Evolutionary conservation across 306 rosid species (phyloP).

Genomic region (Macrotyloma uniflorum): DNA sequence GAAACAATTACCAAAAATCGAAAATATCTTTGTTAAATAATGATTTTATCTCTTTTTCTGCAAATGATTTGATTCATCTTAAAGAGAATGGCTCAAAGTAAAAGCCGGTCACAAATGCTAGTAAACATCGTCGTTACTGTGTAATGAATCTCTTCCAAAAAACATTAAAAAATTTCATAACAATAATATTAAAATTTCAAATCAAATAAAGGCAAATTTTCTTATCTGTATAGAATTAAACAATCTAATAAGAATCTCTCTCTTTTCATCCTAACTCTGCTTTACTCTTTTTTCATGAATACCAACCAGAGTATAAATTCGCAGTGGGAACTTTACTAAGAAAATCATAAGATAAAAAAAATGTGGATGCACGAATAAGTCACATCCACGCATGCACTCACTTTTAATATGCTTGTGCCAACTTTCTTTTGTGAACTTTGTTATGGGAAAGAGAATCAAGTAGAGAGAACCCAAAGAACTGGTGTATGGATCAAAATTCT

Average conservation of each 20-base stretch:
- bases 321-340: slow-evolving; percentile 29
- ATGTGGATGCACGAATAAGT: slow-evolving; percentile 34
- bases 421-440: slow-evolving; percentile 45
- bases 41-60: too few relatives aligned
- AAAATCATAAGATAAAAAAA: slow-evolving; percentile 37
- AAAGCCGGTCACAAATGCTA: too few relatives aligned
- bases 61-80: too few relatives aligned
- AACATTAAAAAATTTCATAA: too few relatives aligned
- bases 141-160: too few relatives aligned
- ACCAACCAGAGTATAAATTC: slow-evolving; percentile 42
- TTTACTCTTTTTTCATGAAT: slow-evolving; percentile 16
- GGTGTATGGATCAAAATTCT: slow-evolving; percentile 35
- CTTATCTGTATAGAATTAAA: background rate
- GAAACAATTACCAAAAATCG: too few relatives aligned
- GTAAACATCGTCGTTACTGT: too few relatives aligned
- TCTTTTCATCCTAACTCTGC: background rate
- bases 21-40: too few relatives aligned
- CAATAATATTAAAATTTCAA: too few relatives aligned
- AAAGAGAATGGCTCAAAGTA: too few relatives aligned
- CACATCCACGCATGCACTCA: slow-evolving; percentile 8
- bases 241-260: slow-evolving; percentile 22
- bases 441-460: slow-evolving; percentile 48
- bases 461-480: slow-evolving; percentile 25
- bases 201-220: background rate
- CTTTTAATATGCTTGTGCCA: slow-evolving; percentile 57